phyloP scores from a whole-genome alignment of 1,284 basidiomycete species.

The Rhodotorula mucilaginosa region DNA sequence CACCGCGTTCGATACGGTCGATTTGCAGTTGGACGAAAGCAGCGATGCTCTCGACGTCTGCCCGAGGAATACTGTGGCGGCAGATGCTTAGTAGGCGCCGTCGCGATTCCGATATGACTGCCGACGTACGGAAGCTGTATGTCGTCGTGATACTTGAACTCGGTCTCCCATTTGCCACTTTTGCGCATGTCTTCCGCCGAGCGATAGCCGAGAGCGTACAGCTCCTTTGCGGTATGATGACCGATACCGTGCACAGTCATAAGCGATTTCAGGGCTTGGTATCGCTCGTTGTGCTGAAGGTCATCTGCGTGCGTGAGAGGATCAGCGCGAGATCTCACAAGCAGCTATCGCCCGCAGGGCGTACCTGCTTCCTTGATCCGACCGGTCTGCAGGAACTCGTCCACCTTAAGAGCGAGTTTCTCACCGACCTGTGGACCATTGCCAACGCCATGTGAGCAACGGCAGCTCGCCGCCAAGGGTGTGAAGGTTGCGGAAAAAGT shows the following conservation, averaged over 20 bases:
- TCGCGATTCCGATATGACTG: too few species aligned
- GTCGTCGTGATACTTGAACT: constrained; percentile 35
- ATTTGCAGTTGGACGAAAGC: constrained; percentile 60
- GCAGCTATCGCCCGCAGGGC: neutral
- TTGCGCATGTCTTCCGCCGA: constrained; percentile 28
- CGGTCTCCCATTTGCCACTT: constrained; percentile 23
- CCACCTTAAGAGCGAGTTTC: constrained; percentile 54
- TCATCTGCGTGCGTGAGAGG: neutral
- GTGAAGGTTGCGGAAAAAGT: neutral
- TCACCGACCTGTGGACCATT: constrained; percentile 26
- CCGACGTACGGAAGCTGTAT: constrained; percentile 18
- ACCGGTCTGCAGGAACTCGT: constrained; percentile 61
- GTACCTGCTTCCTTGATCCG: constrained; percentile 58
- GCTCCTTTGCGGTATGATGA: constrained; percentile 18
- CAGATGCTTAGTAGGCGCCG: neutral
- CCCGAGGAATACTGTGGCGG: constrained; percentile 58
- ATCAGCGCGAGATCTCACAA: neutral
- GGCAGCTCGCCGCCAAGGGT: too few species aligned
- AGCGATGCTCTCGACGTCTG: constrained; percentile 67
- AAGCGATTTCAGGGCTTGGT: constrained; percentile 59
- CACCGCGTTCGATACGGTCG: constrained; percentile 59
- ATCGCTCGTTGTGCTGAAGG: constrained; percentile 12
- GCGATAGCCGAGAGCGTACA: constrained; percentile 27
- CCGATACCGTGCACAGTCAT: constrained; percentile 68
- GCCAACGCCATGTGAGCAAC: neutral